These are phyloP conservation scores for Graphilbum sp. DNA, from an alignment of 2,329 filamentous ascomycete species.

Conservation along the genomic window DNA sequence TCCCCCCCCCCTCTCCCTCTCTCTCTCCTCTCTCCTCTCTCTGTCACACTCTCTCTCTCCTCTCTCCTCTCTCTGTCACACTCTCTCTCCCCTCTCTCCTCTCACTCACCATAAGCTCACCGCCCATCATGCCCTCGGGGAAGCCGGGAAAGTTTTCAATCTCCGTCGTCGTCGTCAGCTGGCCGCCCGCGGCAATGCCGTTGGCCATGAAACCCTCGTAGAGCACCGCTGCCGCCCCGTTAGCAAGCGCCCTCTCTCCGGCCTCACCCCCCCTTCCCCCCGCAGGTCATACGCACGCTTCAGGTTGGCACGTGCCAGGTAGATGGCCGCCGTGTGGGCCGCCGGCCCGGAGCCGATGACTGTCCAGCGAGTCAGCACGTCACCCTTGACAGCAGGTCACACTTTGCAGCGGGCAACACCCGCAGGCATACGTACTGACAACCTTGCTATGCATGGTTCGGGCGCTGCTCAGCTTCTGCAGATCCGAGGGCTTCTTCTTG, in stretches of 20 bases:
- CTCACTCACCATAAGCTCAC: slow-evolving; percentile 54
- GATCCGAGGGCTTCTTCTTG: slow-evolving; percentile 20
- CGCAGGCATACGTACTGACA: slow-evolving; percentile 48
- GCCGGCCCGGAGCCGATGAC: slow-evolving; percentile 90
- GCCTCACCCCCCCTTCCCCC: background rate
- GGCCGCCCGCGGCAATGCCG: slow-evolving; percentile 86
- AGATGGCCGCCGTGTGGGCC: slow-evolving; percentile 93
- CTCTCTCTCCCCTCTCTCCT: too few species aligned
- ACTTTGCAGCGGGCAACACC: too few species aligned
- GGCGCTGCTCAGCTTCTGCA: slow-evolving; percentile 18
- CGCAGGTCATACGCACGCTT: slow-evolving; percentile 41
- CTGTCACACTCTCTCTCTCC: too few species aligned
- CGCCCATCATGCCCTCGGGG: slow-evolving; percentile 71
- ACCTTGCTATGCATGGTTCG: slow-evolving; percentile 83
- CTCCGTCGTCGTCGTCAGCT: slow-evolving; percentile 96
- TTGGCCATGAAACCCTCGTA: slow-evolving; percentile 98
- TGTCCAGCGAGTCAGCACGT: slow-evolving; percentile 14
- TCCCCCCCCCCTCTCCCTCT: too few species aligned
- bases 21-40: too few species aligned
- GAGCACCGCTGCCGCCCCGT: slow-evolving; percentile 46
- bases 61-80: too few species aligned
- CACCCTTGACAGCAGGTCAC: background rate
- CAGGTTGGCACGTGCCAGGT: slow-evolving; percentile 85
- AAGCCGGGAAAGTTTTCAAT: slow-evolving; percentile 98
- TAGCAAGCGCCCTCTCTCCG: background rate